Conservation (phyloP, 2,329 filamentous ascomycete genomes). For the Fusarium keratoplasticum region DNA sequence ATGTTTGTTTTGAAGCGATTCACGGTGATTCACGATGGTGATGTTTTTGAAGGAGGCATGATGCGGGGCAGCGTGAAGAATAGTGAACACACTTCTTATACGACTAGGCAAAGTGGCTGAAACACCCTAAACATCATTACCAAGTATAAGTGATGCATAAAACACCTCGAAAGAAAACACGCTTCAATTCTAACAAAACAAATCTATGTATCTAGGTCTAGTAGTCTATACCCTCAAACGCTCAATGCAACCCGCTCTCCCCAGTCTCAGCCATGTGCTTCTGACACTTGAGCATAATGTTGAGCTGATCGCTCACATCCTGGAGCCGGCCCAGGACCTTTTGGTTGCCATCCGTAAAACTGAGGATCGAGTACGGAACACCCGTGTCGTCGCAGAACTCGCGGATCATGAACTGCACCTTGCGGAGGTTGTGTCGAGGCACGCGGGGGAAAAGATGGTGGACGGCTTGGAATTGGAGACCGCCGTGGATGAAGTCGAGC, state of each 20-base stretch:
- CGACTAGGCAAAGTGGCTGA: neutral
- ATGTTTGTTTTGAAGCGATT: neutral
- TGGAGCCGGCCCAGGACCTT: constrained; percentile 60
- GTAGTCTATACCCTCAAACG: constrained; percentile 5
- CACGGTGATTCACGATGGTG: neutral
- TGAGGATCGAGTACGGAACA: constrained; percentile 71
- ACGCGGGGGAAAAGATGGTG: constrained; percentile 78
- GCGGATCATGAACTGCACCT: constrained; percentile 68
- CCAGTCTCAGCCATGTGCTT: constrained; percentile 61
- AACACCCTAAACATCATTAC: neutral
- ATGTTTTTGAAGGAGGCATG: neutral
- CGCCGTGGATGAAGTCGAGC: constrained; percentile 79
- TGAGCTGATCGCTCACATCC: constrained; percentile 71
- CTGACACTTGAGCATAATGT: constrained; percentile 68
- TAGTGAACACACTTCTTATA: neutral
- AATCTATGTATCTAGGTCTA: constrained; percentile 4
- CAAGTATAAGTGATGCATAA: neutral
- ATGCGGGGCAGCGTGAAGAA: neutral
- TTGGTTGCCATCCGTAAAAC: constrained; percentile 72
- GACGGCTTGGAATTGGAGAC: constrained; percentile 78
- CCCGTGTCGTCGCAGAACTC: constrained; percentile 74
- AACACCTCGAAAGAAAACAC: neutral
- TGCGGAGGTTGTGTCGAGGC: constrained; percentile 75
- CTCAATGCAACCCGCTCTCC: constrained; percentile 53
- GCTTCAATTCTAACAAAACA: neutral